Conservation (phyloP, 2,329 filamentous ascomycete genomes). For the Microcera coccophila region DNA sequence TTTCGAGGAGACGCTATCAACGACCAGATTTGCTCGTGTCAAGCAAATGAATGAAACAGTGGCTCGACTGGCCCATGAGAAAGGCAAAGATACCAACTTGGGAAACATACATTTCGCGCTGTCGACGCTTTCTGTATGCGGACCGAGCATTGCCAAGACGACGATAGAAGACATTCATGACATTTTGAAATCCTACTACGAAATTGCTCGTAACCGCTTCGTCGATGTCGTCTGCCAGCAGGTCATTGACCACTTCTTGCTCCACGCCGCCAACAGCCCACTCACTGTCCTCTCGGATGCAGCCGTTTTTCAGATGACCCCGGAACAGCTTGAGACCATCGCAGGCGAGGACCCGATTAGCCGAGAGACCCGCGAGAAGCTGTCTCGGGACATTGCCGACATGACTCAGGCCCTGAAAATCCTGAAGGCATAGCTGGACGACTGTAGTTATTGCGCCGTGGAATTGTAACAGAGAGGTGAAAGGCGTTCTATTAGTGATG, state of each 20-base stretch:
- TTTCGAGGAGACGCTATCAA: constrained; percentile 14
- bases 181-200: constrained; percentile 58
- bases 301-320: constrained; percentile 46
- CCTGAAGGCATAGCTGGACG: too few species aligned
- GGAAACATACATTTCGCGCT: too few species aligned
- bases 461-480: too few species aligned
- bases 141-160: constrained; percentile 30
- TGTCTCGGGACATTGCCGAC: constrained; percentile 45
- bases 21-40: constrained; percentile 8
- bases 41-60: background rate
- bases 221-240: constrained; percentile 61
- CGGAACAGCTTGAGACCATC: constrained; percentile 50
- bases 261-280: constrained; percentile 47
- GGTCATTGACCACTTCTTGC: constrained; percentile 50
- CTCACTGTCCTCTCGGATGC: constrained; percentile 50
- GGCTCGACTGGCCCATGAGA: background rate
- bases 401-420: constrained; percentile 36
- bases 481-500: too few species aligned
- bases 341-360: constrained; percentile 52
- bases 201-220: constrained; percentile 57
- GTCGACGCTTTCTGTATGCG: background rate
- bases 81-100: background rate
- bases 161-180: constrained; percentile 54
- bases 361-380: constrained; percentile 37
- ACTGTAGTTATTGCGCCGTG: too few species aligned